Base-by-base conservation (phyloP, 1,139 yeast genomes). In the Kodamaea ohmeri region DNA sequence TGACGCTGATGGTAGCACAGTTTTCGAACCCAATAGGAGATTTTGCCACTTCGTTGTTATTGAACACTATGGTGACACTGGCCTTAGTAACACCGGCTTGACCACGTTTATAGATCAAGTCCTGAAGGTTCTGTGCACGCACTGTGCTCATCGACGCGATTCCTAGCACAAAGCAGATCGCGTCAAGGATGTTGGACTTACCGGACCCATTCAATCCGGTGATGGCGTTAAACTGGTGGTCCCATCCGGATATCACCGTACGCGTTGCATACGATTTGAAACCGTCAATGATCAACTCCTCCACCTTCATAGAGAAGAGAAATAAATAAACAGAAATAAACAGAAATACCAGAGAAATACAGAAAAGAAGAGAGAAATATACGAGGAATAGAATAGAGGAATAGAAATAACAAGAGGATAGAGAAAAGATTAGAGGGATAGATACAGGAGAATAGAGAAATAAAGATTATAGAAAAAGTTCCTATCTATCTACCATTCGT, bases 31-130 rank as follows among this genome's bases (percentile, higher is more conserved):
- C 96, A 41, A 89, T 83, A 1, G 97, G 97, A 0, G 94, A 80
- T 48, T 78, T 83, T 3, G 76, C 59, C 40, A 76, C 70, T 50
- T 90, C 97, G 20, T 76, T 59, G 53, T 92, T 94, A 60, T 90
- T 95, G 57, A 94, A 94, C 2, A 92, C 96, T 39, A 94, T 88
- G 0, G 98, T 89, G 1, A 94, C 98, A 55, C 95, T 84, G 1
- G 98, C 98, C 58, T 89, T 90, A 2, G 97, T 90, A 7, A 92
- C 92, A 46, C 98, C 98, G 0, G 98, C 97, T 58, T 92, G 98
- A 7, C 98, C 98, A 51, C 97, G 78, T 54, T 92, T 92, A 60
- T 92, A 92, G 41, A 94, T 92, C 58, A 94, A 75, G 59, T 94
- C 99, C 54, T 92, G 97, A 35, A 90, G 67, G 56, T 84, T 89